A percentile compares a stretch with the other conserved stretches of the same genome.
Conservation (phyloP, 345 rosid species). For the Acer negundo region DNA sequence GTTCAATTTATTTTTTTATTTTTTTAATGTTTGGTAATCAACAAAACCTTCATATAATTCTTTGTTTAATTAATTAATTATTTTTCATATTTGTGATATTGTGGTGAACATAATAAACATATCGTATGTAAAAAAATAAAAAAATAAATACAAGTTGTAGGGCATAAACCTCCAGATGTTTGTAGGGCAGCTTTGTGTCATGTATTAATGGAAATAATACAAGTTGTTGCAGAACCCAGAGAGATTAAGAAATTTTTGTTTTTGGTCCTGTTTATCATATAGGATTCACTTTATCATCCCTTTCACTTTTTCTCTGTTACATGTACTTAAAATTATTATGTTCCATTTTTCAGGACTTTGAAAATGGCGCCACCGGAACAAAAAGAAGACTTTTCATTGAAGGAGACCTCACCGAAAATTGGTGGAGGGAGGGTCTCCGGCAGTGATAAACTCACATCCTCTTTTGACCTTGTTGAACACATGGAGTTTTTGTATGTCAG, state of each 20-base stretch:
- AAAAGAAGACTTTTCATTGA: constrained; percentile 37
- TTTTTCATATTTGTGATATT: no score
- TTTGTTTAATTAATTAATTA: no score
- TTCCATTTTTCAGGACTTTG: background rate
- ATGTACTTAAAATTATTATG: no score
- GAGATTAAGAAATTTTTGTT: constrained; percentile 45
- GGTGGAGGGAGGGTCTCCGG: constrained; percentile 29
- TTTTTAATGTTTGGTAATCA: no score
- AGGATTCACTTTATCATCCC: no score
- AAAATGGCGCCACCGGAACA: constrained; percentile 22
- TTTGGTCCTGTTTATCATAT: constrained; percentile 31
- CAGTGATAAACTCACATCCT: constrained; percentile 32
- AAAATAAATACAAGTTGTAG: background rate
- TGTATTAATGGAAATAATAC: constrained; percentile 53
- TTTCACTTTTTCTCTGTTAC: no score
- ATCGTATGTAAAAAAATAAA: no score
- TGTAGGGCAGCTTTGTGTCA: constrained; percentile 42
- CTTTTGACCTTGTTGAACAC: constrained; percentile 45
- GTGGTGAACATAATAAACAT: no score
- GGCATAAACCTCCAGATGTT: constrained; percentile 31
- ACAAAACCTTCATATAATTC: no score
- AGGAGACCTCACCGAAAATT: constrained; percentile 34
- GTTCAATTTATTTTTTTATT: no score
- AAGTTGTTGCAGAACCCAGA: constrained; percentile 52
- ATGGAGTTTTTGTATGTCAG: constrained; percentile 40